Conservation (phyloP, 1,284 basidiomycete species). For the Takashimella tepidaria region DNA sequence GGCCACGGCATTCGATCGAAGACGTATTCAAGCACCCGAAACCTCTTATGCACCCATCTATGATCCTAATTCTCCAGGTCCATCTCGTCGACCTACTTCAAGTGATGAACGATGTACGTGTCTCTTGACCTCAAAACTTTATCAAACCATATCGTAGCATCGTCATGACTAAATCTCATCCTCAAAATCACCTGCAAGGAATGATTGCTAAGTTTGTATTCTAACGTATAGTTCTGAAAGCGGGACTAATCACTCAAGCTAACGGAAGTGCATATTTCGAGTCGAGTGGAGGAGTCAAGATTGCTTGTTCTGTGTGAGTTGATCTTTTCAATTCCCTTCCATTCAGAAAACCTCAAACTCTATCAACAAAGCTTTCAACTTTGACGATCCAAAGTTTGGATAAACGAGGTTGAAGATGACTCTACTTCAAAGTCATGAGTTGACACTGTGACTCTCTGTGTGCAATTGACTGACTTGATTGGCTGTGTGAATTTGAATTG, state of each 20-base stretch:
- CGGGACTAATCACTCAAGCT: constrained; percentile 83
- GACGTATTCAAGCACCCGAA: constrained; percentile 83
- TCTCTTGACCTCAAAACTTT: too few species aligned
- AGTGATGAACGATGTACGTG: constrained; percentile 64
- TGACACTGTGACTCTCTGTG: too few species aligned
- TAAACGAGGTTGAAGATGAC: background rate
- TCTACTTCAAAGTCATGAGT: background rate
- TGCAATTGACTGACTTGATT: too few species aligned
- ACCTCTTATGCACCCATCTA: constrained; percentile 65
- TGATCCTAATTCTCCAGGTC: constrained; percentile 39
- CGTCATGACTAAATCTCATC: background rate
- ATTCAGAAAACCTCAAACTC: background rate
- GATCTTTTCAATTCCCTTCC: background rate
- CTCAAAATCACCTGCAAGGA: constrained; percentile 8
- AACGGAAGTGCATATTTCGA: constrained; percentile 96
- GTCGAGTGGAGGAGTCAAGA: constrained; percentile 70
- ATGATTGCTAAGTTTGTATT: constrained; percentile 4
- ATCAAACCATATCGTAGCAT: too few species aligned
- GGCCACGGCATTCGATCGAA: constrained; percentile 61
- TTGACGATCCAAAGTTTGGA: background rate
- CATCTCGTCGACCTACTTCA: constrained; percentile 51
- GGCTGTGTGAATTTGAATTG: too few species aligned
- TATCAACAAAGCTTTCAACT: background rate
- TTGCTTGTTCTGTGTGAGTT: constrained; percentile 86
- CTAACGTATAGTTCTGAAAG: constrained; percentile 66